Conservation (phyloP, 345 rosid species). For the Cardamine occulta region DNA sequence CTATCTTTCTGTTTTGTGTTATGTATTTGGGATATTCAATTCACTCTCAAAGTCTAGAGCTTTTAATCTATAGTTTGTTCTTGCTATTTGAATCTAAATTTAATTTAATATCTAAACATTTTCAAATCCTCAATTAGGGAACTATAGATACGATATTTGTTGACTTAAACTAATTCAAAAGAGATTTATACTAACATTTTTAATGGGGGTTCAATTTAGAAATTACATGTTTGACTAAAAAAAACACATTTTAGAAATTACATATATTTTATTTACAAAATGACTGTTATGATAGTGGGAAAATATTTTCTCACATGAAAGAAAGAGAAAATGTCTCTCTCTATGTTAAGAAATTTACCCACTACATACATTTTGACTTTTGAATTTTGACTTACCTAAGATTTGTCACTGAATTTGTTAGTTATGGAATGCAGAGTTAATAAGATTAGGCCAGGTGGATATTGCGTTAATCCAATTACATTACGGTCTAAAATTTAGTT, state of each 20-base stretch:
- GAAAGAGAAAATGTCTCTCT: background rate
- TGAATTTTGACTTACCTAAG: background rate
- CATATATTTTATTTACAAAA: background rate
- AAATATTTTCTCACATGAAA: too few species aligned
- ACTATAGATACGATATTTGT: slow-evolving; percentile 3
- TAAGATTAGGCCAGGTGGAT: slow-evolving; percentile 12
- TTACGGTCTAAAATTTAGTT: background rate
- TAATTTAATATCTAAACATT: background rate
- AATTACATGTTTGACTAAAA: background rate
- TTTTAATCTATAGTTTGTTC: background rate
- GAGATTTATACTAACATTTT: background rate
- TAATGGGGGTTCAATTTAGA: background rate
- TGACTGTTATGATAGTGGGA: background rate
- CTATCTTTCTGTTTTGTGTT: slow-evolving; percentile 11
- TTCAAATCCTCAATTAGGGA: background rate
- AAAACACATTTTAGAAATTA: background rate
- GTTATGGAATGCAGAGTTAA: background rate
- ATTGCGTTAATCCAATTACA: background rate
- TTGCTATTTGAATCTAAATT: background rate
- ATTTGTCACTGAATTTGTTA: background rate
- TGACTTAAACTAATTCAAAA: background rate
- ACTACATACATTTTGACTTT: background rate
- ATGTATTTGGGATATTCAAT: slow-evolving; percentile 23
- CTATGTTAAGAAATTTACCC: background rate
- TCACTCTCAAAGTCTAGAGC: too few species aligned